Conservation (phyloP, 2,329 filamentous ascomycete species). For the Cladosporium sp. region DNA sequence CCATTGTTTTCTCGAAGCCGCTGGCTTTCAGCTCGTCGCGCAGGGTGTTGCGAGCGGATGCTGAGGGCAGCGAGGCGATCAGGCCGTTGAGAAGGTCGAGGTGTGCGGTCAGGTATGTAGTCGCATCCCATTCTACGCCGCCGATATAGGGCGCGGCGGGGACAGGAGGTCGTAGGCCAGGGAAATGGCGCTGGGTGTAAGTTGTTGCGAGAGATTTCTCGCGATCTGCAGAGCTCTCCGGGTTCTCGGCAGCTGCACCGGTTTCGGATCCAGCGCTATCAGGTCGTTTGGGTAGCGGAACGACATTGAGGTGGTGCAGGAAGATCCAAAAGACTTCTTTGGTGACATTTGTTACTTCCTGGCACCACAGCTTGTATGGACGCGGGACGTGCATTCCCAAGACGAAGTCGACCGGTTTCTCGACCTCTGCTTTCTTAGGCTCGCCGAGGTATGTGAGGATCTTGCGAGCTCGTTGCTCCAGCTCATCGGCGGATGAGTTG, state of each 20-base stretch:
- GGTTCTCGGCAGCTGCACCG: conserved; percentile 7
- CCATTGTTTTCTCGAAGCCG: conserved; percentile 87
- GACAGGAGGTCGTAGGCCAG: conserved; percentile 78
- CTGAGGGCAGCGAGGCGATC: conserved; percentile 69
- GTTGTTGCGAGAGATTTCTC: conserved; percentile 23
- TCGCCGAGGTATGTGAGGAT: conserved; percentile 76
- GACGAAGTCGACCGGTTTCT: conserved; percentile 76
- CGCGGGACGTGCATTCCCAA: conserved; percentile 79
- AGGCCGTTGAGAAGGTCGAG: conserved; percentile 90
- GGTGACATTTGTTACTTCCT: conserved; percentile 84
- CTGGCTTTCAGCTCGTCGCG: conserved; percentile 73
- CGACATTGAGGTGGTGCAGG: conserved; percentile 84
- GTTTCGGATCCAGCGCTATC: conserved; percentile 14
- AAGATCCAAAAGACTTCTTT: conserved; percentile 99
- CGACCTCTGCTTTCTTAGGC: conserved; percentile 66
- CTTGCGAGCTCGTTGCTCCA: conserved; percentile 58
- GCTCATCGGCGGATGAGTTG: conserved; percentile 36
- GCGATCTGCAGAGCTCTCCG: conserved; percentile 14
- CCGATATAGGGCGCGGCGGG: conserved; percentile 93
- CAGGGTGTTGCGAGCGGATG: conserved; percentile 65
- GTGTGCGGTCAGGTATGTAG: conserved; percentile 89
- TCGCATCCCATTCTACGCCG: conserved; percentile 97
- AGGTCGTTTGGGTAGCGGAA: conserved; percentile 52
- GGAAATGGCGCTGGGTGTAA: conserved; percentile 66
- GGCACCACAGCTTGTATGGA: conserved; percentile 90